phyloP scores from a whole-genome alignment of 495 filamentous ascomycete species.

The Tuber magnatum region DNA sequence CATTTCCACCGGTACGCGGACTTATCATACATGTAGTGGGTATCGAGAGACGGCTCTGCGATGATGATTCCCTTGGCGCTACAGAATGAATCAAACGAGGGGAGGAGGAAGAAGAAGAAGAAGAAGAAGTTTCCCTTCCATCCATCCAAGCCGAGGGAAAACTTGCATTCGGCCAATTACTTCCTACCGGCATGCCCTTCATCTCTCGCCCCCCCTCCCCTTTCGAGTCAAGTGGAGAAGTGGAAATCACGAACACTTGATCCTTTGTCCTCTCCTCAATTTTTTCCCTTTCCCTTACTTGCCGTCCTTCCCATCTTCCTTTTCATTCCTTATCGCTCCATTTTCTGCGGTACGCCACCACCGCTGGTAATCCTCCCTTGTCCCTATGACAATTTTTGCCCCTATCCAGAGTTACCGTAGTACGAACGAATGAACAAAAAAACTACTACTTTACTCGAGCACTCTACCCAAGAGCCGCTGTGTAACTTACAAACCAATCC shows the following conservation, averaged over 20 bases:
- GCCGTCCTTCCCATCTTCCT: background rate
- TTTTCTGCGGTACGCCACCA: background rate
- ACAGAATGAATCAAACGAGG: background rate
- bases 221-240: background rate
- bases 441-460: too few species aligned
- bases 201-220: background rate
- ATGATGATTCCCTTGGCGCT: background rate
- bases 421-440: background rate
- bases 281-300: background rate
- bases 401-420: background rate
- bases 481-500: background rate
- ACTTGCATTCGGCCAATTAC: background rate
- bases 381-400: background rate
- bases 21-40: too few species aligned
- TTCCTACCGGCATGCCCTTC: background rate
- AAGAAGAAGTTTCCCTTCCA: background rate
- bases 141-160: background rate
- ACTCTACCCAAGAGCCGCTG: background rate
- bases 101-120: background rate
- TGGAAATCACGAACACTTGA: background rate
- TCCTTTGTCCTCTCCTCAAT: background rate
- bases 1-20: too few species aligned
- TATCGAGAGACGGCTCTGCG: too few species aligned
- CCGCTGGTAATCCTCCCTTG: background rate
- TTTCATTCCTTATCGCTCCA: background rate